Evolutionary conservation across 139 green algal genomes (phyloP).

Genomic region (Coelastrella sp.): DNA sequence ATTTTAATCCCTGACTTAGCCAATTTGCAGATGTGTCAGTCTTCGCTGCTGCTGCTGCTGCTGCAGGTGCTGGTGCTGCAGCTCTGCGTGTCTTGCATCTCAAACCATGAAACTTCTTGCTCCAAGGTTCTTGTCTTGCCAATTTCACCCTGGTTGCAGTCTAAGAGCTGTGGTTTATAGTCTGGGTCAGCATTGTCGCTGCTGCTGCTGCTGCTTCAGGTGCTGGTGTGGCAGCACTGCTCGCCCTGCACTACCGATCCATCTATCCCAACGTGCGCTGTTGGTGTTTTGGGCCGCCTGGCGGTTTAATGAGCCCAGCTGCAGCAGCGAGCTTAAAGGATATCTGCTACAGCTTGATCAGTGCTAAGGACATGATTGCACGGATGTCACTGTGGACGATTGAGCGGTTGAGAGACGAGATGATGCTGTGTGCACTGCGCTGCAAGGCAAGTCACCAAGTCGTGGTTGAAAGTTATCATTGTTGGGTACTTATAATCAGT

Average conservation of each 20-base stretch:
- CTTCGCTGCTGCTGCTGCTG: not conserved
- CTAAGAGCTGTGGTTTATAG: too few relatives aligned
- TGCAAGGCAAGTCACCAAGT: too few relatives aligned
- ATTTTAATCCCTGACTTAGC: too few relatives aligned
- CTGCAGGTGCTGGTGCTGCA: not conserved
- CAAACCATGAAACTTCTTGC: too few relatives aligned
- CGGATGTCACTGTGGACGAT: slow-evolving; percentile 55
- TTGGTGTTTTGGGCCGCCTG: slow-evolving; percentile 59
- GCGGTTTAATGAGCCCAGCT: slow-evolving; percentile 58
- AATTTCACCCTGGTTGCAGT: not conserved
- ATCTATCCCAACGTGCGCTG: not conserved
- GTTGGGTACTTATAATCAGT: too few relatives aligned
- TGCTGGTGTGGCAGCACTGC: slow-evolving; percentile 50
- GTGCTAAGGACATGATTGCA: slow-evolving; percentile 62
- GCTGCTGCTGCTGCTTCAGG: slow-evolving; percentile 20
- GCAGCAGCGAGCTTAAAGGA: slow-evolving; percentile 40
- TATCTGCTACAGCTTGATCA: slow-evolving; percentile 40
- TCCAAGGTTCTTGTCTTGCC: too few relatives aligned
- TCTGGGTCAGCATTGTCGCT: not conserved
- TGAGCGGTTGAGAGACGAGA: slow-evolving; percentile 59
- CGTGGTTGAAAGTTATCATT: too few relatives aligned
- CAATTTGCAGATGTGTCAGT: too few relatives aligned
- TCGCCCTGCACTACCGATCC: slow-evolving; percentile 49
- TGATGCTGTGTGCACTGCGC: slow-evolving; percentile 50
- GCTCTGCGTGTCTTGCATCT: too few relatives aligned